These are phyloP conservation scores for Phytopythium helicoides DNA, from an alignment of 352 stramenopile species.

Conservation along the genomic window DNA sequence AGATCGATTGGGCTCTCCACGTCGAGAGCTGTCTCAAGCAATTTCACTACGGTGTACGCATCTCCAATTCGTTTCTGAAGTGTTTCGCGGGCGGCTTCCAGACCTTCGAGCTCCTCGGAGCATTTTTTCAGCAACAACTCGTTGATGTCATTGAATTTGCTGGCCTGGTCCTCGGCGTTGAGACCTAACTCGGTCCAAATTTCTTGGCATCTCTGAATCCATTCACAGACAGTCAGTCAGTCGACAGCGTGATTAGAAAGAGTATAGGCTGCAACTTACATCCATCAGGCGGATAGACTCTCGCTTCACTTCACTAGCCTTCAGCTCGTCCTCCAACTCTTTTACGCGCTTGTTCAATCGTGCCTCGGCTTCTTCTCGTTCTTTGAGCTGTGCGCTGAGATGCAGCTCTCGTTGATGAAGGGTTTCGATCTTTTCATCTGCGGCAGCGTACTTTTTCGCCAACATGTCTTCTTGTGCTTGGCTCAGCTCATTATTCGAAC, in stretches of 20 bases:
- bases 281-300: slow-evolving; percentile 59
- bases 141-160: slow-evolving; percentile 67
- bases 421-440: slow-evolving; percentile 11
- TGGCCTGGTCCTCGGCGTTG: slow-evolving; percentile 43
- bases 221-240: not conserved
- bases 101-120: slow-evolving; percentile 53
- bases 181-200: slow-evolving; percentile 65
- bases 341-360: slow-evolving; percentile 22
- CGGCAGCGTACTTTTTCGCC: slow-evolving; percentile 13
- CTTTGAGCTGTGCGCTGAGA: not conserved
- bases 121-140: slow-evolving; percentile 51
- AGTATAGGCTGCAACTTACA: slow-evolving; percentile 23
- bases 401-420: no score
- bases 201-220: slow-evolving; percentile 53
- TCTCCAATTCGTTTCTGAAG: slow-evolving; percentile 42
- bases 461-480: slow-evolving; percentile 12
- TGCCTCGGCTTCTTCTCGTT: slow-evolving; percentile 20
- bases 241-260: not conserved
- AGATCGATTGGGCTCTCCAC: slow-evolving; percentile 39
- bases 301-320: slow-evolving; percentile 50
- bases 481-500: slow-evolving; percentile 1
- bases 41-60: slow-evolving; percentile 34
- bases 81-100: slow-evolving; percentile 46
- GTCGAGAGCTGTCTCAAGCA: slow-evolving; percentile 42
- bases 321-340: slow-evolving; percentile 34